phyloP scores from a whole-genome alignment of 768 basidiomycete species.

The Termitomyces sp. region DNA sequence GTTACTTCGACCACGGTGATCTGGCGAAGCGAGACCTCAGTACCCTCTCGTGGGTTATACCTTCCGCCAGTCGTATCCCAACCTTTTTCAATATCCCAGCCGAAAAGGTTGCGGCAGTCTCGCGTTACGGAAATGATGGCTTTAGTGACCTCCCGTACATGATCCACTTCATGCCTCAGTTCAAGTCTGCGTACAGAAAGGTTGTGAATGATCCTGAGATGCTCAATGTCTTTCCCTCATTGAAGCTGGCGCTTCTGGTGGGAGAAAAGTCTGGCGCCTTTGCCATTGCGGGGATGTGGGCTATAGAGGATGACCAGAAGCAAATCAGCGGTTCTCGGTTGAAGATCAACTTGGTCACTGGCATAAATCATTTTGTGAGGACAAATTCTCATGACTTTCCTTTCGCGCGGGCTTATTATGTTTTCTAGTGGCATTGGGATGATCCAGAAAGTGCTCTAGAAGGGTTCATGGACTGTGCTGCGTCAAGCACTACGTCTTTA shows the following conservation, averaged over 20 bases:
- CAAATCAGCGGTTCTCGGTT: constrained; percentile 3
- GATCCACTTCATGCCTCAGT: constrained; percentile 9
- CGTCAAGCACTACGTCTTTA: background rate
- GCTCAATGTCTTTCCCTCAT: constrained; percentile 7
- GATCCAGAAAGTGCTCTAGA: constrained; percentile 8
- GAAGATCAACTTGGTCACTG: constrained; percentile 9
- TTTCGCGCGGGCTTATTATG: no score
- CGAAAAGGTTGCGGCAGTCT: constrained; percentile 8
- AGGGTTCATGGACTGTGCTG: background rate
- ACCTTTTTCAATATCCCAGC: constrained; percentile 19
- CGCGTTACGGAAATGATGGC: constrained; percentile 5
- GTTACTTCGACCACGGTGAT: constrained; percentile 27
- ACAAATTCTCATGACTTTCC: no score
- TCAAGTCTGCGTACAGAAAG: constrained; percentile 16
- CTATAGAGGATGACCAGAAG: constrained; percentile 13
- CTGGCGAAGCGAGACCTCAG: constrained; percentile 17
- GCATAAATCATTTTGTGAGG: constrained; percentile 18
- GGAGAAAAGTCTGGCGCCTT: constrained; percentile 15
- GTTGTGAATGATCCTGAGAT: constrained; percentile 11
- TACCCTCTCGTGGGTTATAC: constrained; percentile 18
- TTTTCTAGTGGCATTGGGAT: constrained; percentile 19
- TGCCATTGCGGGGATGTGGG: constrained; percentile 15
- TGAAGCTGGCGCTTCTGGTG: constrained; percentile 10
- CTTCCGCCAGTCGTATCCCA: constrained; percentile 14
- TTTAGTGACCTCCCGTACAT: constrained; percentile 15